Conservation (phyloP, 495 filamentous ascomycete species). For the Neurospora sp. region DNA sequence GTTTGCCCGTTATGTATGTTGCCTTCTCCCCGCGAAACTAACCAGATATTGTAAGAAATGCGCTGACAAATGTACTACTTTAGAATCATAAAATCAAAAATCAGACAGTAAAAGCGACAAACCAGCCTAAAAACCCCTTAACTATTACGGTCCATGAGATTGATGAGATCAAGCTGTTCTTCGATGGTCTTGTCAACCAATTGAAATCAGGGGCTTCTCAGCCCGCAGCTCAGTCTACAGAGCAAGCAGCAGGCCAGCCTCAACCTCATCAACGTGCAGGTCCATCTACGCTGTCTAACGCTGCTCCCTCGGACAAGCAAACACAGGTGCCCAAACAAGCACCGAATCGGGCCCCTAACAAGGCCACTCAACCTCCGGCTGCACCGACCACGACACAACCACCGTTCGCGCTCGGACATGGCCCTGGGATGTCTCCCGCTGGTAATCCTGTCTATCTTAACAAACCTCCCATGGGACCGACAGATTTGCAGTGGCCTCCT, state of each 20-base stretch:
- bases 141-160: slow-evolving; percentile 49
- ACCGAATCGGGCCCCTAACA: slow-evolving; percentile 33
- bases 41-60: not conserved
- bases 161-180: slow-evolving; percentile 32
- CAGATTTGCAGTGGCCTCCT: slow-evolving; percentile 42
- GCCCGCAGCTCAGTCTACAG: slow-evolving; percentile 7
- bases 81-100: not conserved
- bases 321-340: slow-evolving; percentile 41
- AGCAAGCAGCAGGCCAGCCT: slow-evolving; percentile 9
- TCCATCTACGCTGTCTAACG: slow-evolving; percentile 42
- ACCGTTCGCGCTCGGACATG: slow-evolving; percentile 48
- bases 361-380: slow-evolving; percentile 40
- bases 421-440: slow-evolving; percentile 58
- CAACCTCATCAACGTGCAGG: slow-evolving; percentile 17
- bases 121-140: slow-evolving; percentile 37
- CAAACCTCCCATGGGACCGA: slow-evolving; percentile 33
- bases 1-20: not conserved
- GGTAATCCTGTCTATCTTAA: slow-evolving; percentile 51
- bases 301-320: slow-evolving; percentile 59
- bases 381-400: slow-evolving; percentile 56
- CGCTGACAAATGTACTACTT: not conserved
- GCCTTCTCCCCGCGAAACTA: not conserved
- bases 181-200: slow-evolving; percentile 19
- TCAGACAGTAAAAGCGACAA: not conserved
- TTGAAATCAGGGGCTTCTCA: slow-evolving; percentile 6